Evolutionary conservation across 148 eudicot genomes (phyloP).

Genomic region (Linanthus parryae): DNA sequence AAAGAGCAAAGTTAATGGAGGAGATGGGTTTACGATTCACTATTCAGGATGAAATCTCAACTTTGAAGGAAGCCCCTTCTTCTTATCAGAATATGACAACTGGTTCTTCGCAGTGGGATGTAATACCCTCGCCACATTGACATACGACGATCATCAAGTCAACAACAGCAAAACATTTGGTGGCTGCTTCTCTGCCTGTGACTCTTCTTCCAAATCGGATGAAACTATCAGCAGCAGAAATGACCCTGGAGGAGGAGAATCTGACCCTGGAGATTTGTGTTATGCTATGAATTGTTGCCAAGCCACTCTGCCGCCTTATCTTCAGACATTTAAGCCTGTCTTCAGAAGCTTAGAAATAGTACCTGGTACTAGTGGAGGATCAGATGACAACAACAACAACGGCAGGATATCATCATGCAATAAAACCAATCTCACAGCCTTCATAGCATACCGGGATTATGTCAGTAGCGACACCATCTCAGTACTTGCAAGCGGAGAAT

Average conservation of each 20-base stretch:
- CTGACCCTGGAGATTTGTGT: not conserved
- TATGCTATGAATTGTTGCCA: constrained; percentile 1
- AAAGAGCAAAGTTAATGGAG: too few species aligned
- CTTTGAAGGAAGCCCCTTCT: constrained; percentile 1
- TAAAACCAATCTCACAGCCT: too few species aligned
- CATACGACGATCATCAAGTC: not conserved
- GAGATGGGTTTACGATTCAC: too few species aligned
- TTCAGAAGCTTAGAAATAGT: too few species aligned
- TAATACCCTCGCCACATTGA: not conserved
- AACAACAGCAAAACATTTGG: not conserved
- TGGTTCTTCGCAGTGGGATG: constrained; percentile 1
- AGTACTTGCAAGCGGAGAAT: not conserved
- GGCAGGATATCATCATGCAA: too few species aligned
- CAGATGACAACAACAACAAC: too few species aligned
- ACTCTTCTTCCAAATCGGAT: too few species aligned
- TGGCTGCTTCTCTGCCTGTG: not conserved
- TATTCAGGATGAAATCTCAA: not conserved
- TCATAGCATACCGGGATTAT: too few species aligned
- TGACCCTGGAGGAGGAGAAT: too few species aligned
- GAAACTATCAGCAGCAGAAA: too few species aligned
- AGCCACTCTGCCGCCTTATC: not conserved
- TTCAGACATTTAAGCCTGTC: not conserved
- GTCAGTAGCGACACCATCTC: not conserved
- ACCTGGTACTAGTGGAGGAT: too few species aligned
- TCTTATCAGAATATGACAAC: not conserved